Evolutionary conservation across 1,139 yeast genomes (phyloP), one percentile per base, ranked within the genome.

Genomic region (Debaryomyces sp.): DNA sequence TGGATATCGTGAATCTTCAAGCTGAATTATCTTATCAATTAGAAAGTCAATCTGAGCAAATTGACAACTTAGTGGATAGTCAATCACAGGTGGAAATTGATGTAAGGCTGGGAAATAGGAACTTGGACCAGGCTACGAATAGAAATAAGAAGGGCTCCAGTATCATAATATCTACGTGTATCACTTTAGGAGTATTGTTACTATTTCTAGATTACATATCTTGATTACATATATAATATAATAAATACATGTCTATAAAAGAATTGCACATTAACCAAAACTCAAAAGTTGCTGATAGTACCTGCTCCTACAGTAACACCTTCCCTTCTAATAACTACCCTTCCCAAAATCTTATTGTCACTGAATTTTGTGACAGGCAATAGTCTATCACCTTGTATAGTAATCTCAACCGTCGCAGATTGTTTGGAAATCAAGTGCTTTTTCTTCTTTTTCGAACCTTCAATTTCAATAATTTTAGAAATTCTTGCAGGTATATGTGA

Each of bases 281-380:
- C n/a, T 43, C 49, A 50, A 43, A 48, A 46, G 41, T 66, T 66
- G 17, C 63, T 48, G 36, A 85, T 84, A 1, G 75, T 76, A 26
- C 98, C 98, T 0, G 97, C 97, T 8, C 96, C 98, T 43, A 94
- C 80, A 0, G 97, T 90, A 26, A 75, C 63, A 2, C 98, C 97
- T 57, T 89, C 96, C 58, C 87, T 83, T 61, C 99, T 83, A 41
- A 94, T 68, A 6, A 95, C 94, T 22, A 94, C 74, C 58, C 97
- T 78, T 2, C 97, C 96, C 43, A 94, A 70, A 36, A 81, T 81
- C 56, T 77, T 78, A 61, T 84, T 84, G 43, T 85, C 81, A 10
- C 69, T 70, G 57, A 78, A 86, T 21, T 76, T 74, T 27, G 90
- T 76, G 44, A 89, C 61, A 1, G 96, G 96, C 33, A 87, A 66